A percentile compares a stretch with the other conserved stretches of the same genome.
Conservation (phyloP, 768 basidiomycete genomes). For the Russula sp. region DNA sequence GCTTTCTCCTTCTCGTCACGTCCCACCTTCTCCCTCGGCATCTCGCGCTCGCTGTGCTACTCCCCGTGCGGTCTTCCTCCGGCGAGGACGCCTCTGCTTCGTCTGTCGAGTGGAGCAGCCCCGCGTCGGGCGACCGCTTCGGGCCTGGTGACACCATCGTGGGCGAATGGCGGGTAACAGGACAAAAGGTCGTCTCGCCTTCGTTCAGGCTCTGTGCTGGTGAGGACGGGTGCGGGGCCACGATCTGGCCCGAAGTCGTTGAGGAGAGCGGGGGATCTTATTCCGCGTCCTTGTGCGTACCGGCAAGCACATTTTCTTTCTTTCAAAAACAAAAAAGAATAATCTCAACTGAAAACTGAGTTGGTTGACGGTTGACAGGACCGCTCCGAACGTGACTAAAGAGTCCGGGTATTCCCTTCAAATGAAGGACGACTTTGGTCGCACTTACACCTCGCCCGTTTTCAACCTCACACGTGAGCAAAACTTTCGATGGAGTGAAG, state of each 20-base stretch:
- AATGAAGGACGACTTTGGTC: constrained; percentile 28
- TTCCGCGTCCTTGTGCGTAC: constrained; percentile 22
- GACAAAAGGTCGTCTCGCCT: constrained; percentile 27
- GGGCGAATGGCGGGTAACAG: constrained; percentile 26
- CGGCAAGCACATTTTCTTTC: neutral
- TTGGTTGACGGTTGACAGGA: constrained; percentile 7
- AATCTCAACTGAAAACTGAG: neutral
- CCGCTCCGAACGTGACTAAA: constrained; percentile 25
- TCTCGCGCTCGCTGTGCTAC: neutral
- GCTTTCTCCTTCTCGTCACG: constrained; percentile 5
- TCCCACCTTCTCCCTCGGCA: neutral
- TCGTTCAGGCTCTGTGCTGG: constrained; percentile 30
- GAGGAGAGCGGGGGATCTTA: constrained; percentile 26
- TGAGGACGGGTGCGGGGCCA: constrained; percentile 22
- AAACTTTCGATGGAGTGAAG: neutral
- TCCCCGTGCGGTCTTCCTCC: neutral
- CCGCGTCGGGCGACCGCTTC: constrained; percentile 25
- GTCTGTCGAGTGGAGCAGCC: constrained; percentile 27
- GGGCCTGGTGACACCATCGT: constrained; percentile 29
- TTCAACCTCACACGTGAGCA: constrained; percentile 29
- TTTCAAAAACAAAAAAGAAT: neutral
- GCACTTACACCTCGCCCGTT: constrained; percentile 25
- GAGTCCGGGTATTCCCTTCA: constrained; percentile 25
- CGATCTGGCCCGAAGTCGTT: constrained; percentile 27
- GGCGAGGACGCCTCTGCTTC: neutral